Conservation (phyloP, 2,329 filamentous ascomycete genomes). For the Sporothrix protearum region DNA sequence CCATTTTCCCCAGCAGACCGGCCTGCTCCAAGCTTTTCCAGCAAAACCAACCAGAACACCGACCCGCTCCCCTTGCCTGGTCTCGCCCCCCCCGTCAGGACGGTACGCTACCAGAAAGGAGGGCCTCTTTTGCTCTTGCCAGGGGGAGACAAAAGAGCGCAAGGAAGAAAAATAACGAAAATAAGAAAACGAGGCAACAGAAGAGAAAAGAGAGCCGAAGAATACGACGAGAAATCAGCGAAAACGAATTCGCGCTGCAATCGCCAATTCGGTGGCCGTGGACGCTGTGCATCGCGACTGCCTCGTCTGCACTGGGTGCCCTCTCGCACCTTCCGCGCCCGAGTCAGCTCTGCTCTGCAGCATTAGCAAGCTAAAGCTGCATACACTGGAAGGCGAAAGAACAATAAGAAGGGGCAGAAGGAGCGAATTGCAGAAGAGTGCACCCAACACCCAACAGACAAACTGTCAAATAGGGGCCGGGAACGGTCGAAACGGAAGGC, state of each 20-base stretch:
- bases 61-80: conserved; percentile 8
- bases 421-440: neutral
- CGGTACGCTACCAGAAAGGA: conserved; percentile 9
- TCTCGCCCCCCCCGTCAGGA: conserved; percentile 14
- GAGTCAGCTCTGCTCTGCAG: conserved; percentile 14
- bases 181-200: conserved; percentile 2
- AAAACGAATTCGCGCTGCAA: neutral
- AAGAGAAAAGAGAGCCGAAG: neutral
- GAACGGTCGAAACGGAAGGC: conserved; percentile 13
- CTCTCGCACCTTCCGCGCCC: conserved; percentile 12
- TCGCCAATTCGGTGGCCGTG: neutral
- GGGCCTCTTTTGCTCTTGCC: neutral
- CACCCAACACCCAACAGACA: too few relatives aligned
- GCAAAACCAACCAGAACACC: neutral
- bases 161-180: neutral
- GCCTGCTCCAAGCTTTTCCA: neutral
- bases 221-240: neutral
- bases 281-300: neutral
- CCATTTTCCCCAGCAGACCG: conserved; percentile 7
- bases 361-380: conserved; percentile 12
- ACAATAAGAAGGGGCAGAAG: neutral
- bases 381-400: conserved; percentile 10
- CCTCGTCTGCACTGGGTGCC: conserved; percentile 8
- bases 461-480: too few relatives aligned
- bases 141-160: neutral